Conservation (phyloP, 257 asterid genomes). For the Jacaranda mimosifolia region DNA sequence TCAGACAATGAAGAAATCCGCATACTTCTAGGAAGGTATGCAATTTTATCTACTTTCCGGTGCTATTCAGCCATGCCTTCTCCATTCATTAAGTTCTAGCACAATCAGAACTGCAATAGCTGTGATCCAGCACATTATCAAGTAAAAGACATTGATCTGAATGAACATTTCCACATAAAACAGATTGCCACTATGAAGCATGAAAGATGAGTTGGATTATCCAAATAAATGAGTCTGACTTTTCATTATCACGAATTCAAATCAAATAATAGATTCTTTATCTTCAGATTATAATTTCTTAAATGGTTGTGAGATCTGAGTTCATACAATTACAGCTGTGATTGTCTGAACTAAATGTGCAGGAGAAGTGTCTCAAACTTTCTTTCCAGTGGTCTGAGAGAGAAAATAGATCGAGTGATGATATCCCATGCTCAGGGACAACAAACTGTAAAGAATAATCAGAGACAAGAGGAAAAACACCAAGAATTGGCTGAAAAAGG, state of each 20-base stretch:
- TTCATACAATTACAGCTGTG: slow-evolving; percentile 2
- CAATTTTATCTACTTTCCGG: not conserved
- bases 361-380: slow-evolving; percentile 83
- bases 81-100: not conserved
- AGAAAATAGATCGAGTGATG: slow-evolving; percentile 71
- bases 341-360: slow-evolving; percentile 41
- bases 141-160: not conserved
- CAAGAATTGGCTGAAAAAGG: slow-evolving; percentile 21
- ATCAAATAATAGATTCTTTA: not conserved
- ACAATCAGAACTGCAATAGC: not conserved
- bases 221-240: not conserved
- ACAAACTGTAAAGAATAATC: slow-evolving; percentile 24
- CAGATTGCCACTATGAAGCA: not conserved
- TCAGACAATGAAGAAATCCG: slow-evolving; percentile 74
- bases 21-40: slow-evolving; percentile 74
- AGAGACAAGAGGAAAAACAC: slow-evolving; percentile 33
- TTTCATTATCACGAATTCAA: not conserved
- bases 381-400: slow-evolving; percentile 76
- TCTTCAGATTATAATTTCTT: not conserved
- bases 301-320: not conserved
- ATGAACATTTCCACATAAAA: not conserved
- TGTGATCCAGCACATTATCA: not conserved
- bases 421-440: slow-evolving; percentile 56
- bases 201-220: not conserved
- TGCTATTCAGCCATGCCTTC: not conserved